These are phyloP conservation scores for Meyerozyma carpophila DNA, from an alignment of 1,139 yeast species.

Conservation along the genomic window DNA sequence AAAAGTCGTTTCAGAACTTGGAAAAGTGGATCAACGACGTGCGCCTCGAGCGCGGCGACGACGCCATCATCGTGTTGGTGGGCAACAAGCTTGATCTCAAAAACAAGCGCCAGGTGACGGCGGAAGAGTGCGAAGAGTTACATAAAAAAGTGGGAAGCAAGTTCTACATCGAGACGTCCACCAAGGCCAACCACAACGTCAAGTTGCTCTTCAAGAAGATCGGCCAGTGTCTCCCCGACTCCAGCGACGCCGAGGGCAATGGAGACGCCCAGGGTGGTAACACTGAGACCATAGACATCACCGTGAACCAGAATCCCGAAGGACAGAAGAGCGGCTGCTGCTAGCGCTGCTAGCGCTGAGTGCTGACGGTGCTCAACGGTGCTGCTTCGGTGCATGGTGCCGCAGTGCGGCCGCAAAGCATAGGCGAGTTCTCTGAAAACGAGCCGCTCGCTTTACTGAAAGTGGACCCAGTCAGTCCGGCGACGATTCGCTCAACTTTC, in stretches of 20 bases:
- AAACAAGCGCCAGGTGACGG: conserved; percentile 76
- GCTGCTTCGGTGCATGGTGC: too few relatives aligned
- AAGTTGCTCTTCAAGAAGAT: conserved; percentile 83
- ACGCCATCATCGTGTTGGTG: conserved; percentile 46
- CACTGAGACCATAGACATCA: conserved; percentile 40
- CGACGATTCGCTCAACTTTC: too few relatives aligned
- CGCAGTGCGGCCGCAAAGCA: background rate
- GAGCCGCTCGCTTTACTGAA: too few relatives aligned
- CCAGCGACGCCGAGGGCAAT: conserved; percentile 38
- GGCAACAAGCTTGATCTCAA: conserved; percentile 60
- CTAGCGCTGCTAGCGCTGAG: too few relatives aligned
- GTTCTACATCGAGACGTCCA: conserved; percentile 86
- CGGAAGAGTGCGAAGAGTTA: conserved; percentile 72
- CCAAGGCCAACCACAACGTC: conserved; percentile 92
- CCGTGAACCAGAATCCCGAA: conserved; percentile 21
- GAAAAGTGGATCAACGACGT: conserved; percentile 60
- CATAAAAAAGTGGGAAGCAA: conserved; percentile 54
- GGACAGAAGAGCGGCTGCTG: conserved; percentile 12
- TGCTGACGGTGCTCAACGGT: too few relatives aligned
- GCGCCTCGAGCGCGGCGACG: conserved; percentile 64
- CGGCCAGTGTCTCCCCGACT: conserved; percentile 87
- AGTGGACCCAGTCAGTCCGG: too few relatives aligned
- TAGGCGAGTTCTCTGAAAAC: background rate
- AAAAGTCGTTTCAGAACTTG: conserved; percentile 72
- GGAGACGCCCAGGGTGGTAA: conserved; percentile 18